Evolutionary conservation across 192 early-diverging fungal species (phyloP), one percentile per base, ranked within the genome.

Genomic region (Coemansia nantahalensis): DNA sequence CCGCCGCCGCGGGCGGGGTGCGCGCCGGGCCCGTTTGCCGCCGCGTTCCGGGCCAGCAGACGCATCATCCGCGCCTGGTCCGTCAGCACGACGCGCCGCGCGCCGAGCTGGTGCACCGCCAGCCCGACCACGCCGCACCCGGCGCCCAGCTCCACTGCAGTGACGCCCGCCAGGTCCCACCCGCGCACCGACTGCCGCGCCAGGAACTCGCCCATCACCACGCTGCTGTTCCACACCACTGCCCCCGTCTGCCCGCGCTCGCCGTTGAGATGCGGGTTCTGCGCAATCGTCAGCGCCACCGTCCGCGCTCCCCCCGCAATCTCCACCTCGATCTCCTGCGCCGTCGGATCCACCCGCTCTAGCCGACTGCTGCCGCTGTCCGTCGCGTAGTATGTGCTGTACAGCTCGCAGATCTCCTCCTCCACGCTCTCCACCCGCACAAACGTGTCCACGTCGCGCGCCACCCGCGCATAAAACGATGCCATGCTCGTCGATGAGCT

Each of bases 191-290:
- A 40, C 0, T 38, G 41, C 11, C 49, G 43, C 1, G 59, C 58
- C 21, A 77, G 55, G 21, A 51, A 69, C 47, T 56, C 50, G 42
- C 63, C 51, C 43, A 65, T 36, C 13, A 77, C 47, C 15, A 77
- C 50, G 60, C 73, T 69, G 62, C 66, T 66, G 45, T 62, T 63
- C 73, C 73, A 77, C 13, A 77, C 21, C 2, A 77, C 73, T 1
- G 57, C 73, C 1, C 73, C 73, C 0, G 73, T 77, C 34, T 69
- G 65, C 13, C 66, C 65, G 4, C 40, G 57, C 46, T 65, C 64
- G 50, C 62, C 48, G 38, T 77, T 77, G 21, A 69, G 64, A 26
- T 77, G 50, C 23, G 67, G 60, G 50, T 77, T 77, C 30, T 77
- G 73, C 0, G n/a, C 31, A 8, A 69, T 65, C 5, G 48, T 69